A percentile compares a stretch with the other conserved stretches of the same genome.
phyloP scores from a whole-genome alignment of 805 yeast species.

The Myxozyma udenii region DNA sequence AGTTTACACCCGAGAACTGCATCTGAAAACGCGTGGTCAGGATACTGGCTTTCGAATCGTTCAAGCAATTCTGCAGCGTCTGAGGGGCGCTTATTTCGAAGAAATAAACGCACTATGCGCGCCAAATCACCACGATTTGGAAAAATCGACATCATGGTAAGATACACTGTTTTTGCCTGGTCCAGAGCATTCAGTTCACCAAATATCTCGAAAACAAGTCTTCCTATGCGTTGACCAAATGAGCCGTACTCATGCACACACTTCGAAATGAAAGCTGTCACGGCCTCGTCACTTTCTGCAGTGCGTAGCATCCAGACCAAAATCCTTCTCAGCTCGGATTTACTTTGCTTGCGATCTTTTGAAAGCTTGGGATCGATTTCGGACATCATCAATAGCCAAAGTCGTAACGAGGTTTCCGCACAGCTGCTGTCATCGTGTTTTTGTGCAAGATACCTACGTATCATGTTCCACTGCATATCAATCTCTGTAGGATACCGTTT shows the following conservation, averaged over 20 bases:
- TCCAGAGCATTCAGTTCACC: constrained; percentile 10
- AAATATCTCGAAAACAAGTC: constrained; percentile 6
- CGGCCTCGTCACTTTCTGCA: neutral
- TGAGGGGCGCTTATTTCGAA: neutral
- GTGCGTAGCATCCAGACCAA: constrained; percentile 3
- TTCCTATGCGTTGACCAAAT: constrained; percentile 15
- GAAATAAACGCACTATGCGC: constrained; percentile 3
- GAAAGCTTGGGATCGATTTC: constrained; percentile 10
- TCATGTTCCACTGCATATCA: constrained; percentile 19
- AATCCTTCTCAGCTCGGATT: constrained; percentile 5
- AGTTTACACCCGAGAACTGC: constrained; percentile 11
- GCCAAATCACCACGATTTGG: constrained; percentile 9
- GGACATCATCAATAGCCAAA: neutral
- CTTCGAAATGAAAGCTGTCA: neutral
- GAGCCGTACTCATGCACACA: neutral
- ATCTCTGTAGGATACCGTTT: constrained; percentile 3
- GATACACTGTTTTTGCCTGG: constrained; percentile 8
- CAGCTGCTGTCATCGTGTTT: constrained; percentile 1
- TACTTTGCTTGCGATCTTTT: neutral
- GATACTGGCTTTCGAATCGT: constrained; percentile 2
- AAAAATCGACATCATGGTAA: constrained; percentile 1
- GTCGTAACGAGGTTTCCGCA: neutral
- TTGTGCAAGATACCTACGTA: constrained; percentile 5
- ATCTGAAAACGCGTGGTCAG: neutral
- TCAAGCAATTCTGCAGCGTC: constrained; percentile 11